Percentiles rank a stretch among this genome's conserved stretches.
Evolutionary conservation across 169 alveolate species (phyloP).

Genomic region (Miamiensis avidus): DNA sequence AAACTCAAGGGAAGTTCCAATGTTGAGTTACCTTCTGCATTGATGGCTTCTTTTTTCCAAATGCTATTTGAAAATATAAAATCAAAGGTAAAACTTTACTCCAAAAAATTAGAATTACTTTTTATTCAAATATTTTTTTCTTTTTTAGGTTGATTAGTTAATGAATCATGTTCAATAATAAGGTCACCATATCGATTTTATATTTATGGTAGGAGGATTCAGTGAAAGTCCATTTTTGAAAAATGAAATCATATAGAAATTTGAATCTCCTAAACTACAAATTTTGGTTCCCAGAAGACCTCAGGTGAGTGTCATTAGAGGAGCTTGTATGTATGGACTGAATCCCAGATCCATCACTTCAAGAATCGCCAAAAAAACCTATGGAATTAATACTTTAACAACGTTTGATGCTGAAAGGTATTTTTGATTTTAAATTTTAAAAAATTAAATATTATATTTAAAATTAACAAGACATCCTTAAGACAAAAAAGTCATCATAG

Average conservation of each 20-base stretch:
- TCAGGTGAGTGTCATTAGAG: constrained; percentile 86
- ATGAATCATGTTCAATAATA: constrained; percentile 67
- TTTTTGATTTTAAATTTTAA: constrained; percentile 75
- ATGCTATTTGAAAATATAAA: constrained; percentile 82
- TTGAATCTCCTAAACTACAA: constrained; percentile 72
- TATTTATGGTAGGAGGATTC: constrained; percentile 91
- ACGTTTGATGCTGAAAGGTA: constrained; percentile 86
- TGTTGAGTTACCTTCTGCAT: constrained; percentile 79
- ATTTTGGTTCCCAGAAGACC: constrained; percentile 88
- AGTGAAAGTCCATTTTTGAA: constrained; percentile 87
- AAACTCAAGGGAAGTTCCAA: constrained; percentile 80
- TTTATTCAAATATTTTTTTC: neutral
- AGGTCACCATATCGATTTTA: constrained; percentile 74
- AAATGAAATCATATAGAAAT: constrained; percentile 74
- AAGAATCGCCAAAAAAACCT: constrained; percentile 86
- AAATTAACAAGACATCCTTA: constrained; percentile 70
- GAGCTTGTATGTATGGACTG: constrained; percentile 89
- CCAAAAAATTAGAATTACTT: neutral
- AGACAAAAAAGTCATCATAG: constrained; percentile 79
- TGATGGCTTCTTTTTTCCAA: constrained; percentile 81
- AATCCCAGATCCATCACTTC: constrained; percentile 86
- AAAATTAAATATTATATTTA: no score
- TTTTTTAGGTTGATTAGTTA: constrained; percentile 45
- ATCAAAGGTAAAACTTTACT: constrained; percentile 58
- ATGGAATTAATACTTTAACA: constrained; percentile 89